A percentile compares a stretch with the other conserved stretches of the same genome.
phyloP scores from a whole-genome alignment of 352 stramenopile species.

The Pythium apleroticum region DNA sequence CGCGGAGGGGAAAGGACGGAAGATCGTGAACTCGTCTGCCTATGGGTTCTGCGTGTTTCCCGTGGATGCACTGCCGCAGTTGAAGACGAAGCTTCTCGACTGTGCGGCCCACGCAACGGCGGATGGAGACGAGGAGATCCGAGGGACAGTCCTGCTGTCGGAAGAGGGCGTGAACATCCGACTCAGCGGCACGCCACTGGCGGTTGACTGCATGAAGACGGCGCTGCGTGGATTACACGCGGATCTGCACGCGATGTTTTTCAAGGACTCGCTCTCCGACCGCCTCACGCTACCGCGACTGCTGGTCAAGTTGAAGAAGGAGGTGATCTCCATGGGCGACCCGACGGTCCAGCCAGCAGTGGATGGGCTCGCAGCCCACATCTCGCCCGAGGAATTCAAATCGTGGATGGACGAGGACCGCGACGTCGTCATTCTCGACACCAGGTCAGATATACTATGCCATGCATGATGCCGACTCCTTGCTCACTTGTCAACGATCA shows the following conservation, averaged over 20 bases:
- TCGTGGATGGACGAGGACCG: constrained; percentile 62
- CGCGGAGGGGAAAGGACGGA: background rate
- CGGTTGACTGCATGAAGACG: constrained; percentile 50
- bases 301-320: constrained; percentile 73
- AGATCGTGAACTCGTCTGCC: constrained; percentile 62
- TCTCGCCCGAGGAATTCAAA: constrained; percentile 67
- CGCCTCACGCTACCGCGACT: constrained; percentile 62
- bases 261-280: constrained; percentile 63
- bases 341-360: constrained; percentile 40
- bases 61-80: constrained; percentile 32
- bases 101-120: constrained; percentile 13
- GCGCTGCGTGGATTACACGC: constrained; percentile 39
- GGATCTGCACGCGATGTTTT: constrained; percentile 47
- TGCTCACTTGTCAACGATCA: constrained; percentile 15
- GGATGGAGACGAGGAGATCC: constrained; percentile 33
- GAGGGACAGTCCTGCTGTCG: constrained; percentile 67
- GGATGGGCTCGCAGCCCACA: constrained; percentile 52
- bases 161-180: constrained; percentile 71
- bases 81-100: constrained; percentile 42
- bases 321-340: constrained; percentile 77
- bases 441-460: constrained; percentile 30
- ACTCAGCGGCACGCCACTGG: constrained; percentile 43
- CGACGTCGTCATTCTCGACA: constrained; percentile 71
- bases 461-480: background rate
- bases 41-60: constrained; percentile 71